Evolutionary conservation across 345 rosid genomes (phyloP), one percentile per base, ranked within the genome.

Genomic region (Citrus cavaleriei): DNA sequence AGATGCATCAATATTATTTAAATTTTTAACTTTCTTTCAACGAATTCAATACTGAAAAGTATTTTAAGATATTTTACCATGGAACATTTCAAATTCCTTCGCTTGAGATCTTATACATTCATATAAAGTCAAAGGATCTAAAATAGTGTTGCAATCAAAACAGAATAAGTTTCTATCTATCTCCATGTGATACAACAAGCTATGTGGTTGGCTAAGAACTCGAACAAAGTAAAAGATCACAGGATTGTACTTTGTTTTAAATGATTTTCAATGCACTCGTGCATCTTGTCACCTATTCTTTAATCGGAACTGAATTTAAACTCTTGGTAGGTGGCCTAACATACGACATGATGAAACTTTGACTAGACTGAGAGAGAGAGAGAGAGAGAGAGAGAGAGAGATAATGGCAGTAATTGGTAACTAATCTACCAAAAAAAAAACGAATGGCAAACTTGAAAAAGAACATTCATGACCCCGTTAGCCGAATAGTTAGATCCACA

Each of bases 271-370:
- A 32, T 30, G 42, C 75, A 54, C 75, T 71, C 75, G 75, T 71
- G 75, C 27, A 71, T 30, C 63, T 77, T 73, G 71, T 69, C 76
- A 68, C 58, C 38, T 68, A 38, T 21, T 68, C 67, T 37, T 28
- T 34, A 46, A 46, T 46, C 42, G 68, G 65, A 58, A 78, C 68
- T 55, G 74, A 62, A 12, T 30, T n/a, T 37, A 35, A 64, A 63
- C 81, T 65, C 54, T 57, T 22, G 79, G 82, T 84, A 70, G 86
- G 77, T 81, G 86, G 78, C 84, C 86, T 75, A 81, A 84, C 82
- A 64, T 54, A 64, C 59, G 74, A 80, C 73, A 80, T 55, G 28
- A 77, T 30, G 34, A 32, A 66, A 77, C 74, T n/a, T 68, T 68
- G 78, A 75, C 78, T 62, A 28, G 9, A 9, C 12, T 22, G 14